Base-by-base conservation (phyloP, 352 stramenopile species). In the Phytophthora cactorum region DNA sequence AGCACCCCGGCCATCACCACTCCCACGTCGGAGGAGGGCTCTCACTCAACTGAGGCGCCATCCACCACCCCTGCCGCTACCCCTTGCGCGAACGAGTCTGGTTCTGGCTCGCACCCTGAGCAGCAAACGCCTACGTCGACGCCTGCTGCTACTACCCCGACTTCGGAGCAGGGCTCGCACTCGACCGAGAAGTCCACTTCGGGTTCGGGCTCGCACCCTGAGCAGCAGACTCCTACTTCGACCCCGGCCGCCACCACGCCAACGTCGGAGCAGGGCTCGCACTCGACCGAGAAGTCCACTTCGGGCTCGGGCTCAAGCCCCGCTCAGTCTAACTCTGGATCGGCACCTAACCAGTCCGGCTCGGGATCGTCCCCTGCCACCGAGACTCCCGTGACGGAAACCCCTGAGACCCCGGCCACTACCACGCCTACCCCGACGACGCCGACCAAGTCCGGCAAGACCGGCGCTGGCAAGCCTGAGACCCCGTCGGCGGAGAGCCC, bases 381-480 rank as follows among this genome's bases (percentile, higher is more conserved):
- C 10, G 56, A 60, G 43, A 59, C 63, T 9, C 56, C 64, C 0
- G 50, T 17, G 5, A 39, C 62, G 12, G 52, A 53, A 2, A 59
- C 66, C 28, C 60, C 66, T 4, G 55, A 53, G 5, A 59, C 66
- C 28, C 60, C 66, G 8, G 55, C 49, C 11, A 52, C 43, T 0
- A 62, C 52, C 11, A 64, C 49, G 8, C 63, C 63, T n/a, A 57
- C 63, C 8, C 45, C 63, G 15, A 59, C 63, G 1, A 44, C 46
- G 17, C 63, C 68, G 10, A 52, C 50, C 50, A 62, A 70, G 57
- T 65, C 53, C n/a, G 60, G 60, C 50, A 62, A 70, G 57, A 70
- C 53, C n/a, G 60, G 60, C 60, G 44, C 61, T 47, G 62, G 47
- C 46, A 53, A 45, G 29, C 5, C 38, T 14, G n/a, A 12, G 45